These are phyloP conservation scores for Thoreauomyces humboldtii DNA, from an alignment of 192 early-diverging fungal genomes.

Conservation along the genomic window DNA sequence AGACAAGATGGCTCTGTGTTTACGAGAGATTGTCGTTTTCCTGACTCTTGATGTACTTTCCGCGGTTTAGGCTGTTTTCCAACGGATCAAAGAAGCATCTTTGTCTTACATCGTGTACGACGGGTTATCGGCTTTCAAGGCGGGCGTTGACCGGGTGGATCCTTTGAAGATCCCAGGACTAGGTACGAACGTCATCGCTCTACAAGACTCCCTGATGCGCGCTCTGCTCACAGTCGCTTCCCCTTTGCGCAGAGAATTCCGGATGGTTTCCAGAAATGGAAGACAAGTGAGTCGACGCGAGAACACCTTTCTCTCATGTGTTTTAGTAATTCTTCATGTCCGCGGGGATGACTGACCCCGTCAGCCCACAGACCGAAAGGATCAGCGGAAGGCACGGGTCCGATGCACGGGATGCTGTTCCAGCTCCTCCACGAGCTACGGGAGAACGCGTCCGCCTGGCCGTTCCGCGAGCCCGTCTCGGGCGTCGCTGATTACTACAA, in stretches of 20 bases:
- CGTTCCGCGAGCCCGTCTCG: constrained; percentile 90
- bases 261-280: constrained; percentile 94
- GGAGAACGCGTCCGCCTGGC: constrained; percentile 82
- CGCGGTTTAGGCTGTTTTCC: constrained; percentile 64
- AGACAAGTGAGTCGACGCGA: constrained; percentile 15
- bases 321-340: too few species aligned
- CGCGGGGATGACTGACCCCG: too few species aligned
- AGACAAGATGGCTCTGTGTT: too few species aligned
- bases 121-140: constrained; percentile 67
- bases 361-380: constrained; percentile 3
- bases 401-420: constrained; percentile 16
- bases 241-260: constrained; percentile 60
- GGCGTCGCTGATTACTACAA: constrained; percentile 94
- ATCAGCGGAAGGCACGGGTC: constrained; percentile 1
- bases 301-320: neutral
- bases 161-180: constrained; percentile 88
- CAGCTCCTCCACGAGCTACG: constrained; percentile 26
- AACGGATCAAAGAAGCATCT: constrained; percentile 77
- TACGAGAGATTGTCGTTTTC: too few species aligned
- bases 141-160: constrained; percentile 53
- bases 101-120: constrained; percentile 76
- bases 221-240: too few species aligned
- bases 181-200: constrained; percentile 39
- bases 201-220: too few species aligned
- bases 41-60: too few species aligned